Conservation (phyloP, 164 flowering plant species). For the Vitis cinerea region DNA sequence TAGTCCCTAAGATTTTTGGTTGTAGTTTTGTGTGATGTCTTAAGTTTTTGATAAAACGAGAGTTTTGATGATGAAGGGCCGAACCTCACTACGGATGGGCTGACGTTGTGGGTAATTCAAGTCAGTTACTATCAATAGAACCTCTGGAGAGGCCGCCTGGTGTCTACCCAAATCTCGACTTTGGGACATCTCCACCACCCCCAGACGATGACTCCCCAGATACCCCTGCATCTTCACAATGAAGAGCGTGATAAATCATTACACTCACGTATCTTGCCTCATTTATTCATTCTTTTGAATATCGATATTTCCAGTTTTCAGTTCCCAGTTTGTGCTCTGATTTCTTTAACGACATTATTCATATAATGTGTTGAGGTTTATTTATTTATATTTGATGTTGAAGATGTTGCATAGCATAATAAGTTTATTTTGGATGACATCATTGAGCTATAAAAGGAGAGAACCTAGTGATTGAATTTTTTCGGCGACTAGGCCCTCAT, state of each 20-base stretch:
- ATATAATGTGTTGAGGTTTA: too few species aligned
- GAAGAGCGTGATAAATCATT: not conserved
- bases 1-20: not conserved
- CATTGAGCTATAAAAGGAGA: too few species aligned
- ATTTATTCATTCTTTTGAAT: too few species aligned
- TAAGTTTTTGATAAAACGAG: not conserved
- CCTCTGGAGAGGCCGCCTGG: constrained; percentile 88
- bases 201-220: constrained; percentile 38
- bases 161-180: constrained; percentile 67
- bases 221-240: constrained; percentile 7
- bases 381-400: too few species aligned
- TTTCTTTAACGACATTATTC: too few species aligned
- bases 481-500: too few species aligned
- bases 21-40: not conserved
- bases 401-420: too few species aligned
- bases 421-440: too few species aligned
- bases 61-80: constrained; percentile 44
- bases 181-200: constrained; percentile 54
- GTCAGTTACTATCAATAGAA: constrained; percentile 75
- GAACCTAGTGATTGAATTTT: too few species aligned
- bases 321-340: too few species aligned
- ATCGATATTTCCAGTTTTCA: too few species aligned
- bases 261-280: too few species aligned
- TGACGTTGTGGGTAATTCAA: constrained; percentile 94
- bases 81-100: constrained; percentile 99